Base-by-base conservation (phyloP, 495 filamentous ascomycete species). In the Thermochaetoides thermophila region DNA sequence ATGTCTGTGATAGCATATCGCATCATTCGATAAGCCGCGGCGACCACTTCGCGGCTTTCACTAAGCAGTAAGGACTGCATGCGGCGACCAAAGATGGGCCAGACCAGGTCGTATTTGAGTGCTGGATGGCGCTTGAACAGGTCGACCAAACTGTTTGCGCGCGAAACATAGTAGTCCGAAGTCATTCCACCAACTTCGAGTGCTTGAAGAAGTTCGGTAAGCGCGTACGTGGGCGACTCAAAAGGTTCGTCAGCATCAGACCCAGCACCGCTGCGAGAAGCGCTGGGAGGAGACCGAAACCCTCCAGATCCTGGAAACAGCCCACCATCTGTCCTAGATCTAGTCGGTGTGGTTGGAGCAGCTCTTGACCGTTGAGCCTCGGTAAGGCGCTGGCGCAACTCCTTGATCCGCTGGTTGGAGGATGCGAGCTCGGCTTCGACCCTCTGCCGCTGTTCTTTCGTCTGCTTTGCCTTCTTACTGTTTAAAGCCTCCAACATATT, bases 21-120 rank as follows among this genome's bases (percentile, higher is more conserved):
- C 35, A 84, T 82, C 53, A 95, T 74, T 40, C 89, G 71, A 57
- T 96, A 97, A 2, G 81, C 87, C 20, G 89, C 84, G 18, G 89
- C 91, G 7, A 94, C 84, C 18, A 95, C 85, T 53, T 97, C 89
- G 44, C 86, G 79, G 55, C 78, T 94, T 36, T 92, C 85, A 47
- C 85, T 91, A 35, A 97, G 63, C 32, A 97, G 75, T 82, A 97
- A 84, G 32, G 79, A 76, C 51, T 97, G 89, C 57, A 95, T 82
- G 15, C 91, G 73, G 17, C 86, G 54, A 1, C 91, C 91, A 56
- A 96, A 97, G 0, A 85, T 76, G 4, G 84, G 76, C 89, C 89
- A 97, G 11, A 76, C 84, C 39, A 97, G 63, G 49, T 97, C 89
- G 53, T 95, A 92, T 46, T 96, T 96, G 26, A 96, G 61, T 3